A percentile compares a stretch with the other conserved stretches of the same genome.
phyloP scores from a whole-genome alignment of 176 grass and related monocot species.

The Poa pratensis region DNA sequence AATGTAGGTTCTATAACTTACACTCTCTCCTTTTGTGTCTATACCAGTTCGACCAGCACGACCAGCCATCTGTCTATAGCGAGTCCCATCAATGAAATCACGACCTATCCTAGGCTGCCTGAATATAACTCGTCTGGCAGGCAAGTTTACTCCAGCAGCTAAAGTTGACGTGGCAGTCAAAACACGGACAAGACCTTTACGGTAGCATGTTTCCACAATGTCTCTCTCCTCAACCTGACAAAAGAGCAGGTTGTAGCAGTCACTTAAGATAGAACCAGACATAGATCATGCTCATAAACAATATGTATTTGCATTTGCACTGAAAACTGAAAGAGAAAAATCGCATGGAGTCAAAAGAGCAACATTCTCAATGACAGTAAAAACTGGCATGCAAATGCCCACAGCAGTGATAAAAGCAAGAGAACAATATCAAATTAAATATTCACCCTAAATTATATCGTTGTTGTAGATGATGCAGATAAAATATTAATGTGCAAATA shows the following conservation, averaged over 20 bases:
- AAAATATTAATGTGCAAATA: slow-evolving; percentile 35
- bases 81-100: slow-evolving; percentile 97
- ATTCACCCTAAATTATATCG: slow-evolving; percentile 3
- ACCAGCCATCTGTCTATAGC: slow-evolving; percentile 98
- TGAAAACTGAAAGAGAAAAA: slow-evolving; percentile 33
- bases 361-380: slow-evolving; percentile 13
- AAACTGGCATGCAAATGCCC: slow-evolving; percentile 15
- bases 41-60: slow-evolving; percentile 98
- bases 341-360: slow-evolving; percentile 19
- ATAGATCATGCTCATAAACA: not conserved
- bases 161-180: slow-evolving; percentile 97
- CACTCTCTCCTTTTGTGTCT: slow-evolving; percentile 97
- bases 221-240: slow-evolving; percentile 95
- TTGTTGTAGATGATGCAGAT: not conserved
- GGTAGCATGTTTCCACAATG: slow-evolving; percentile 94
- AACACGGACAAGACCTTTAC: slow-evolving; percentile 87
- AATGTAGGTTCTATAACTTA: slow-evolving; percentile 52
- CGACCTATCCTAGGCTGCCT: slow-evolving; percentile 87
- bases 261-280: slow-evolving; percentile 23
- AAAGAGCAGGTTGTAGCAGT: slow-evolving; percentile 22
- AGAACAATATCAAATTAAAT: not conserved
- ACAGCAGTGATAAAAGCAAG: not conserved
- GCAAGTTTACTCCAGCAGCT: slow-evolving; percentile 98
- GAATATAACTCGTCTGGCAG: slow-evolving; percentile 96
- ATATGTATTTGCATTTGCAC: slow-evolving; percentile 17